Evolutionary conservation across 768 basidiomycete species (phyloP), one percentile per base, ranked within the genome.

Genomic region (Leccinum subtestaceum): DNA sequence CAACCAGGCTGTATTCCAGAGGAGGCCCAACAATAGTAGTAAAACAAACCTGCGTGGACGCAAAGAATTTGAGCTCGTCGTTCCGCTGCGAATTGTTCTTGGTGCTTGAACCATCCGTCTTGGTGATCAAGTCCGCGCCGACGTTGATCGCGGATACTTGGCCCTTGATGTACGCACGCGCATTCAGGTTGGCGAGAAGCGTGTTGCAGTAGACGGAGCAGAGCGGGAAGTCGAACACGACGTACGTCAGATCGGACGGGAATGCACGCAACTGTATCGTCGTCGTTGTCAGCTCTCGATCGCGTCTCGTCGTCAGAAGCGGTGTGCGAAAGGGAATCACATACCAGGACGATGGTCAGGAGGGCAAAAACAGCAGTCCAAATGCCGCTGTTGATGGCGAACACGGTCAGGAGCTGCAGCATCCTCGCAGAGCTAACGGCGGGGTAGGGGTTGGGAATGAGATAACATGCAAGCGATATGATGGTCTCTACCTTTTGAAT

Each of bases 161-260:
- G 6, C 13, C 17, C 32, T 58, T 58, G 57, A 58, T 53, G n/a
- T 58, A 58, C 9, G 57, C 8, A n/a, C 57, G 43, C 1, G 51
- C 57, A 23, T 58, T 58, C 21, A 52, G 23, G 51, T 58, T 58
- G 51, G 57, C 57, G 17, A 58, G 57, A 3, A 58, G 29, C 17
- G 43, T 58, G 23, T 52, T 58, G 43, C 51, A 52, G n/a, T 58
- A 52, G 31, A 58, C 9, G 50, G 57, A 46, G 15, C 43, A 45
- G 5, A 52, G 51, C 5, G 57, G 57, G 31, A 58, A 53, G 43
- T 52, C 57, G 43, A 52, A 52, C 3, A 53, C 57, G n/a, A 45
- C 27, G 23, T 58, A 58, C 3, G 45, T 47, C 32, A 58, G 27
- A 7, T 58, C 6, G 43, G 13, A 12, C 3, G 43, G 43, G 23